Evolutionary conservation across 768 basidiomycete genomes (phyloP).

Genomic region (Tricholoma furcatifolium): DNA sequence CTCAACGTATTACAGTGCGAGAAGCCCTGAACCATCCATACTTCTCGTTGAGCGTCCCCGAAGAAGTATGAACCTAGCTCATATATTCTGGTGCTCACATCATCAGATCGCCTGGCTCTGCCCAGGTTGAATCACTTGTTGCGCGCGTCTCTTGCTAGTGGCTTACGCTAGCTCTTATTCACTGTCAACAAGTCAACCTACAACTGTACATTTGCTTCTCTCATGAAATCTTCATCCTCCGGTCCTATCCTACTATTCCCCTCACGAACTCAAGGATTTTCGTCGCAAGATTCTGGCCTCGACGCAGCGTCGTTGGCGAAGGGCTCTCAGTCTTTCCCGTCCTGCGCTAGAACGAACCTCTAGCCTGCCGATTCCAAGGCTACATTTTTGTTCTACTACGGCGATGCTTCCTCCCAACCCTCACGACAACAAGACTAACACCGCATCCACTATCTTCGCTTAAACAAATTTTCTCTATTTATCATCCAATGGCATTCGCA

Average conservation of each 20-base stretch:
- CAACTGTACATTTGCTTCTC: conserved; percentile 12
- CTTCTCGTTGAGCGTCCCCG: conserved; percentile 66
- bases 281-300: conserved; percentile 2
- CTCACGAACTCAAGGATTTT: conserved; percentile 7
- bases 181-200: conserved; percentile 12
- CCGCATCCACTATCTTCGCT: background rate
- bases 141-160: conserved; percentile 2
- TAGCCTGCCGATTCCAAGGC: conserved; percentile 1
- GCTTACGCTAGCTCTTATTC: too few species aligned
- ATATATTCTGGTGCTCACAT: conserved; percentile 14
- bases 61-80: conserved; percentile 54
- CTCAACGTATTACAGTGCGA: conserved; percentile 82
- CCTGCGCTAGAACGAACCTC: too few species aligned
- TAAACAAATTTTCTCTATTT: conserved; percentile 8
- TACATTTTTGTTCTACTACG: conserved; percentile 3
- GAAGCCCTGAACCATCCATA: conserved; percentile 89
- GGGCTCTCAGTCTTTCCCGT: too few species aligned
- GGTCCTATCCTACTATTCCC: conserved; percentile 8
- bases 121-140: conserved; percentile 1
- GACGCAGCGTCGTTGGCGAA: background rate
- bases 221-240: conserved; percentile 5
- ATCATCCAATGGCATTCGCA: conserved; percentile 9
- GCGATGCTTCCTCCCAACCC: background rate
- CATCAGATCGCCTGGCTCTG: conserved; percentile 2
- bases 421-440: conserved; percentile 1